Evolutionary conservation across 2,329 filamentous ascomycete genomes (phyloP), one percentile per base, ranked within the genome.

Genomic region (Trichoderma oligosporum): DNA sequence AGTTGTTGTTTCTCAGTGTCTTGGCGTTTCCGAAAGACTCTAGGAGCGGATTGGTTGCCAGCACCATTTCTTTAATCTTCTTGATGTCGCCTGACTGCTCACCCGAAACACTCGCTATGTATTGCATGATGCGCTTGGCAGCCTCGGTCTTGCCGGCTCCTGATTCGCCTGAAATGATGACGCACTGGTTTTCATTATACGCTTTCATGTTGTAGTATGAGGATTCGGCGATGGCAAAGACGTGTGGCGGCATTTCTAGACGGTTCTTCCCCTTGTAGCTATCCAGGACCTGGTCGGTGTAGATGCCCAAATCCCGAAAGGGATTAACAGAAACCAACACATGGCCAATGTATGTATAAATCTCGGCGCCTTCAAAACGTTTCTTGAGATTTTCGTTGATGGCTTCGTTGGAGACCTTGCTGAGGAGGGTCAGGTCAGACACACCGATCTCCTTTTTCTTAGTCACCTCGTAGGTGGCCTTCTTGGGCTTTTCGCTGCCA

Each of bases 361-460:
- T 99, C 76, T 99, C 93, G 73, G 82, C 87, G 80, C 93, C 92
- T 71, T 97, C 91, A 74, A 99, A 99, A 61, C 94, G 86, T 79
- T 97, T 95, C 81, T 97, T 96, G 73, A 99, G 73, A 73, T 99
- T 99, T 58, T 97, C 94, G 77, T 99, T 99, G 80, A 99, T 99
- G 61, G 93, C 92, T 74, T 99, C 94, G 74, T 99, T 97, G 64
- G 92, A 96, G 63, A 99, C 95, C 75, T 97, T 97, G 80, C 92
- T 97, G 70, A 99, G 88, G 67, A 99, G 80, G 4, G 94, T 99
- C 71, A 99, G 82, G 80, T 99, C 94, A 56, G 94, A 97, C 55
- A 99, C 94, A 64, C 94, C 94, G 66, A 99, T 94, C 75, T 99
- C 92, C 83, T 96, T 97, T 86, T 97, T 99, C 82, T 97, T 97